Evolutionary conservation across 192 early-diverging fungal species (phyloP), one percentile per base, ranked within the genome.

Genomic region (Coemansia sp.): DNA sequence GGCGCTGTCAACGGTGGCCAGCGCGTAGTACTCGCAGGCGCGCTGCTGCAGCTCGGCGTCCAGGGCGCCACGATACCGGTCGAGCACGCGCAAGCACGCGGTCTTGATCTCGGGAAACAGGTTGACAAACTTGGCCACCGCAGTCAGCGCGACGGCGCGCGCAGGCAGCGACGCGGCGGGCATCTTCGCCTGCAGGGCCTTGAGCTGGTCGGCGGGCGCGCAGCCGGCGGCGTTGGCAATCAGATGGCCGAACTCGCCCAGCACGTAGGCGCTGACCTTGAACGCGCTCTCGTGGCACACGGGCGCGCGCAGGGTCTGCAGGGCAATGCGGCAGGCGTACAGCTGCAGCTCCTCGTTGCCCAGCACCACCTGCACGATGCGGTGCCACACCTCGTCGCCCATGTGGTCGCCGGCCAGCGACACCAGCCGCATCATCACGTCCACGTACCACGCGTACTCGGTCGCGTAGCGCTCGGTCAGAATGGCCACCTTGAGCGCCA

Each of bases 401-500:
- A 97, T 93, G 55, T 91, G 88, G 60, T 98, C 95, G 27, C 94
- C 95, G 5, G 92, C 94, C 40, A 90, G 81, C n/a, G 87, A 88
- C 41, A 99, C 90, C 44, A 99, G 81, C 63, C 95, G 91, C 53
- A 98, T 81, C 60, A 97, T 96, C 28, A 97, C 91, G 58, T 99
- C 94, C 0, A 99, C 90, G 70, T 98, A 99, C 97, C 97, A 99
- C 43, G 90, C 87, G 62, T 94, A 94, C 64, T 95, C 95, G 5
- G 93, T 91, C 4, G 95, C 92, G 62, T 87, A 98, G 74, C 95
- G 97, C 64, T 99, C 97, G 0, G 95, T 89, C 64, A 99, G 78
- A 61, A 99, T 99, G 35, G 97, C 97, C 60, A 97, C 94, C 66
- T 98, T 98, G 27, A 99, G 82, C 4, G 95, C 97, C 88, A 99